phyloP scores from a whole-genome alignment of 148 eudicot genomes.

The Talinum fruticosum region DNA sequence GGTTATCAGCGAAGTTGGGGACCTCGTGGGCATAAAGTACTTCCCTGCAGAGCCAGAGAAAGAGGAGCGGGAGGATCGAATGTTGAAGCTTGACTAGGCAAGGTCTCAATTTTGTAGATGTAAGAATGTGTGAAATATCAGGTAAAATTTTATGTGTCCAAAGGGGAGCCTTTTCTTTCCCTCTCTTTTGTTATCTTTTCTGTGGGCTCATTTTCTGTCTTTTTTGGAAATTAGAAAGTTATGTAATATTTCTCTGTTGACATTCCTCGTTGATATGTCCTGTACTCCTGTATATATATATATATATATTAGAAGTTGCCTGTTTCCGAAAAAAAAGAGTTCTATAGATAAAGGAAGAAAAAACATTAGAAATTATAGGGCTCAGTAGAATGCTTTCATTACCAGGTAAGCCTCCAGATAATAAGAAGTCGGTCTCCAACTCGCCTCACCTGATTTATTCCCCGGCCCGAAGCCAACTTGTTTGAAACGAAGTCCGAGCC shows the following conservation, averaged over 20 bases:
- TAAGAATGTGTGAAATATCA: conserved; percentile 1
- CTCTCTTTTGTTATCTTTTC: background rate
- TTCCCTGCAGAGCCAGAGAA: conserved; percentile 91
- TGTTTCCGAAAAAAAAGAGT: too few species aligned
- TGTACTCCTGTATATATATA: too few species aligned
- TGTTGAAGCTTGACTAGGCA: conserved; percentile 50
- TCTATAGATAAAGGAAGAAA: too few species aligned
- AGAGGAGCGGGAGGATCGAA: conserved; percentile 50
- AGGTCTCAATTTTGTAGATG: conserved; percentile 9
- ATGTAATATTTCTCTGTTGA: background rate
- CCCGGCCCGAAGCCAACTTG: too few species aligned
- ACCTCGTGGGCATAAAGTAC: conserved; percentile 89
- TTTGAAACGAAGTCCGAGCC: too few species aligned
- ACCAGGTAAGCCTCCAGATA: too few species aligned
- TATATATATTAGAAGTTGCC: background rate
- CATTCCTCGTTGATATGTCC: background rate
- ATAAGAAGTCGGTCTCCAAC: too few species aligned
- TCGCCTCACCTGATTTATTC: too few species aligned
- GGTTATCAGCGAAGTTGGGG: conserved; percentile 75
- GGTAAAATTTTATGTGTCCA: too few species aligned
- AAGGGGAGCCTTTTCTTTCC: background rate
- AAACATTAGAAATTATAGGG: too few species aligned
- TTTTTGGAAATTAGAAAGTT: background rate
- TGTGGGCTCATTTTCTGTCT: too few species aligned
- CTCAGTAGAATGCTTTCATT: too few species aligned